Percentiles rank a stretch among this genome's conserved stretches.
Conservation (phyloP, 495 filamentous ascomycete species). For the Trichocladium uniseriatum region DNA sequence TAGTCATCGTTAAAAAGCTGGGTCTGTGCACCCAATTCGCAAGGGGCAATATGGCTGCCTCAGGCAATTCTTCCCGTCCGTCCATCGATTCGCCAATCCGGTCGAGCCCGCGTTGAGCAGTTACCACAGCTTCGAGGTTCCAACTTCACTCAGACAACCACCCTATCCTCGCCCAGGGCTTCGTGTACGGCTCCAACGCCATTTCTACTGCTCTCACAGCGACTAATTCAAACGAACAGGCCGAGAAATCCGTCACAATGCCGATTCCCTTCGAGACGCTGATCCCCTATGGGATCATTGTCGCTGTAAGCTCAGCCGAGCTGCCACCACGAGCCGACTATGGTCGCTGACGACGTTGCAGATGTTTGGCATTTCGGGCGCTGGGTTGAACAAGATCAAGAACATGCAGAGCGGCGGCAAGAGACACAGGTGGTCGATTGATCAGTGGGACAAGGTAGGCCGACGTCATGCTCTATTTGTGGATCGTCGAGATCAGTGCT, state of each 20-base stretch:
- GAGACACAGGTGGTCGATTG: constrained; percentile 68
- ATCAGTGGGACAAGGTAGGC: constrained; percentile 90
- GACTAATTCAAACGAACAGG: constrained; percentile 20
- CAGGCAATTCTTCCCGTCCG: constrained; percentile 7
- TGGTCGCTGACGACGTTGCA: constrained; percentile 35
- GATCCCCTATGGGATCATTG: constrained; percentile 86
- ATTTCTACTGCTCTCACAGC: not conserved
- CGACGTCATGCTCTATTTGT: constrained; percentile 27
- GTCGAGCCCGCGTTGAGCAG: not conserved
- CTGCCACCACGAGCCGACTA: constrained; percentile 5
- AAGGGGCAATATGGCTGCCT: too few relatives aligned
- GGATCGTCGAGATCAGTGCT: constrained; percentile 15
- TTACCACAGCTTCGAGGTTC: constrained; percentile 11
- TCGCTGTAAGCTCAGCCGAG: constrained; percentile 52
- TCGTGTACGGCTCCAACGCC: constrained; percentile 14
- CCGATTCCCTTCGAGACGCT: constrained; percentile 93
- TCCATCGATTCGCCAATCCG: constrained; percentile 15
- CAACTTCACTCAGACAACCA: constrained; percentile 11
- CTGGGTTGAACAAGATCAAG: constrained; percentile 62
- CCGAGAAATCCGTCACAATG: constrained; percentile 48
- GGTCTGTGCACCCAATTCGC: not conserved
- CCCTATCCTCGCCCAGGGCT: constrained; percentile 10
- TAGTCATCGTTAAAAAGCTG: not conserved
- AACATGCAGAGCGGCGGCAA: constrained; percentile 82
- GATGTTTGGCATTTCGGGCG: constrained; percentile 87